These are phyloP conservation scores for Citrus sinensis DNA, from an alignment of 345 rosid species.

Conservation along the genomic window DVS_A1.0 CM039163.1:25668501-25669000, in stretches of 20 bases:
- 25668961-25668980: background rate
- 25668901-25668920: background rate
- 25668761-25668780: background rate
- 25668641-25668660: slow-evolving; percentile 57
- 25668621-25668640: slow-evolving; percentile 45
- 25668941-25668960: background rate
- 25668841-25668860: background rate
- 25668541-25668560: background rate
- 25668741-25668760: background rate
- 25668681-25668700: slow-evolving; percentile 39
- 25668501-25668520: background rate
- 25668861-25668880: background rate
- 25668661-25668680: slow-evolving; percentile 43
- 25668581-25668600: slow-evolving; percentile 7
- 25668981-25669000: background rate
- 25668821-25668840: background rate
- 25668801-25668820: background rate
- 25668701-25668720: slow-evolving; percentile 24
- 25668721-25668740: background rate
- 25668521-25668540: background rate
- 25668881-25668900: background rate
- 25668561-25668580: background rate
- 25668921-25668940: background rate
- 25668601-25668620: slow-evolving; percentile 48
- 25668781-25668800: background rate